These are phyloP conservation scores for Yarrowia galli DNA, from an alignment of 1,139 yeast genomes.

Conservation along the genomic window DNA sequence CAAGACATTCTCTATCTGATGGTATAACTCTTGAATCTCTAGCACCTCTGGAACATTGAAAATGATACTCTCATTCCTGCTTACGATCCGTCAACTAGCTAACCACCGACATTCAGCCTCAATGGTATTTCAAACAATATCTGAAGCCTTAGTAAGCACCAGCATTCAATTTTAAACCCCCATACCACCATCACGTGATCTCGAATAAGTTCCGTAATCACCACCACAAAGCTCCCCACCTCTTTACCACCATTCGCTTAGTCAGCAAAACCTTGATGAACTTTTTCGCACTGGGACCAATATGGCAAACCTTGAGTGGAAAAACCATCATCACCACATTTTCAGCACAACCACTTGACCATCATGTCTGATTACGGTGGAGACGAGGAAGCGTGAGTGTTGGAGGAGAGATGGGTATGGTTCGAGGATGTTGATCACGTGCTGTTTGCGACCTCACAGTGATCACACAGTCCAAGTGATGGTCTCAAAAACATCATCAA, in stretches of 20 bases:
- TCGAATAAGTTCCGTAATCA: not conserved
- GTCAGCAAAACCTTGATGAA: not conserved
- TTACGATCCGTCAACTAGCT: too few species aligned
- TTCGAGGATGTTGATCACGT: not conserved
- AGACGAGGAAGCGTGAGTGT: constrained; percentile 50
- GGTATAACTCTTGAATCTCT: too few species aligned
- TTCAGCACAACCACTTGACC: constrained; percentile 14
- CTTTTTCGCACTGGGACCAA: not conserved
- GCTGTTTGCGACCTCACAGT: not conserved
- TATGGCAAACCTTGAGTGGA: constrained; percentile 13
- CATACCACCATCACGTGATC: not conserved
- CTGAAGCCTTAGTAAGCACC: too few species aligned
- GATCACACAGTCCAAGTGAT: too few species aligned
- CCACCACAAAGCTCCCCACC: not conserved
- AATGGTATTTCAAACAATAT: too few species aligned
- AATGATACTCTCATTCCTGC: too few species aligned
- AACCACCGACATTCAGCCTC: too few species aligned
- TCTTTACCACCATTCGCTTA: not conserved
- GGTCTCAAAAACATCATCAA: not conserved
- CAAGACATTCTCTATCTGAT: too few species aligned
- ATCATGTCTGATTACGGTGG: constrained; percentile 42
- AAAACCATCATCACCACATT: constrained; percentile 37
- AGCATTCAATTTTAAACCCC: too few species aligned
- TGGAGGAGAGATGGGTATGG: not conserved
- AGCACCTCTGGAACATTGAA: too few species aligned